These are phyloP conservation scores for Globisporangium sylvaticum DNA, from an alignment of 352 stramenopile species.

Conservation along the genomic window DNA sequence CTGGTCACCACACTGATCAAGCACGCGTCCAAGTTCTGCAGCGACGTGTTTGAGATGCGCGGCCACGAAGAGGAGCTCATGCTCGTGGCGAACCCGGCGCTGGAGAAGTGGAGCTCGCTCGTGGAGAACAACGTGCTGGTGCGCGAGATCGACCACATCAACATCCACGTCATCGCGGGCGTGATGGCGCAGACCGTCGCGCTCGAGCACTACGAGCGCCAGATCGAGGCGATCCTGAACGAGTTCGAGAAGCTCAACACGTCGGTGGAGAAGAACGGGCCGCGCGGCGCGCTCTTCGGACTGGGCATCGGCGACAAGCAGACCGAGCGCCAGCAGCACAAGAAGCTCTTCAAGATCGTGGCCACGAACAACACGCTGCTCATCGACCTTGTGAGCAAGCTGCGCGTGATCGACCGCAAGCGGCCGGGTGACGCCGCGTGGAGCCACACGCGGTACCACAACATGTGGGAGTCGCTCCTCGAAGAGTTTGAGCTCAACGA, in stretches of 20 bases:
- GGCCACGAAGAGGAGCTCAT: slow-evolving; percentile 79
- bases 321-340: slow-evolving; percentile 72
- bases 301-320: slow-evolving; percentile 37
- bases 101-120: slow-evolving; percentile 77
- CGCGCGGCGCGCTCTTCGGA: slow-evolving; percentile 64
- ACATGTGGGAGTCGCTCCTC: slow-evolving; percentile 83
- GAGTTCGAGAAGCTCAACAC: slow-evolving; percentile 95
- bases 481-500: slow-evolving; percentile 94
- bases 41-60: slow-evolving; percentile 72
- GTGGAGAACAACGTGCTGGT: slow-evolving; percentile 82
- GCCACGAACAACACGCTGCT: slow-evolving; percentile 96
- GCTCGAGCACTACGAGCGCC: slow-evolving; percentile 94
- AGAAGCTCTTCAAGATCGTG: slow-evolving; percentile 88
- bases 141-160: slow-evolving; percentile 79
- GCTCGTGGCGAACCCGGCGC: slow-evolving; percentile 57
- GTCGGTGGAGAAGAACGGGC: slow-evolving; percentile 71
- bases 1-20: slow-evolving; percentile 72
- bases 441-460: slow-evolving; percentile 94
- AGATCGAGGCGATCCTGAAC: slow-evolving; percentile 92
- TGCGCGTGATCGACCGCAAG: slow-evolving; percentile 94
- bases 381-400: slow-evolving; percentile 95
- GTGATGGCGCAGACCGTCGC: slow-evolving; percentile 95
- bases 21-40: slow-evolving; percentile 72
- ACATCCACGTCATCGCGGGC: slow-evolving; percentile 91
- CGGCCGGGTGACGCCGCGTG: slow-evolving; percentile 90